Percentiles rank a stretch among this genome's conserved stretches.
Evolutionary conservation across 2,329 filamentous ascomycete species (phyloP).

Genomic region (Talaromyces albobiverticillius): DNA sequence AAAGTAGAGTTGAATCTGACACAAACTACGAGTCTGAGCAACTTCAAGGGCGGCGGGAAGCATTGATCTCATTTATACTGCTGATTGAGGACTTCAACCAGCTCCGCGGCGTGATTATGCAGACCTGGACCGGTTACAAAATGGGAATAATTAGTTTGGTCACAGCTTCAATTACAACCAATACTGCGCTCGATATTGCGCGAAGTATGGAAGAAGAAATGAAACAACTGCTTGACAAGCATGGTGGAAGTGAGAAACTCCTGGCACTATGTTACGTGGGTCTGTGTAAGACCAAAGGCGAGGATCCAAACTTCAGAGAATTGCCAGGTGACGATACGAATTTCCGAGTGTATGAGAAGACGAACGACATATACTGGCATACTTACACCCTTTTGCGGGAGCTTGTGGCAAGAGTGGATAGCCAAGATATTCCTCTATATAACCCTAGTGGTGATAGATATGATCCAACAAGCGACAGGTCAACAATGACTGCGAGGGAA

Average conservation of each 20-base stretch:
- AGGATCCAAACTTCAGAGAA: conserved; percentile 13
- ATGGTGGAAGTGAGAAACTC: conserved; percentile 15
- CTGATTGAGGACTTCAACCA: conserved; percentile 22
- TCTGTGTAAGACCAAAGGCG: conserved; percentile 10
- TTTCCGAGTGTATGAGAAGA: conserved; percentile 17
- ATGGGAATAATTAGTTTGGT: conserved; percentile 19
- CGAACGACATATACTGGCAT: conserved; percentile 16
- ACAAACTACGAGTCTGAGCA: neutral
- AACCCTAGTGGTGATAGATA: conserved; percentile 19
- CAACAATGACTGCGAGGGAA: conserved; percentile 23
- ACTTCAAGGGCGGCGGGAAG: conserved; percentile 21
- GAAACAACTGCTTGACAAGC: conserved; percentile 15
- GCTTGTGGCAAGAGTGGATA: conserved; percentile 9
- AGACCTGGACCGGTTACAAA: conserved; percentile 23
- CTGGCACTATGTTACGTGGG: conserved; percentile 12
- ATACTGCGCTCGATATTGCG: conserved; percentile 26
- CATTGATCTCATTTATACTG: conserved; percentile 18
- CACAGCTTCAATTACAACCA: conserved; percentile 24
- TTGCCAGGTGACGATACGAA: conserved; percentile 17
- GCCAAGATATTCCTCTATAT: conserved; percentile 13
- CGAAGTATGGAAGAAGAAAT: conserved; percentile 23
- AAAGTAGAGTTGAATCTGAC: neutral
- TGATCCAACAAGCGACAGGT: conserved; percentile 17
- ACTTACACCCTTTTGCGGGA: conserved; percentile 17
- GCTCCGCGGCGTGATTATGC: conserved; percentile 18